Evolutionary conservation across 768 basidiomycete genomes (phyloP).

Genomic region (Russula compacta): DNA sequence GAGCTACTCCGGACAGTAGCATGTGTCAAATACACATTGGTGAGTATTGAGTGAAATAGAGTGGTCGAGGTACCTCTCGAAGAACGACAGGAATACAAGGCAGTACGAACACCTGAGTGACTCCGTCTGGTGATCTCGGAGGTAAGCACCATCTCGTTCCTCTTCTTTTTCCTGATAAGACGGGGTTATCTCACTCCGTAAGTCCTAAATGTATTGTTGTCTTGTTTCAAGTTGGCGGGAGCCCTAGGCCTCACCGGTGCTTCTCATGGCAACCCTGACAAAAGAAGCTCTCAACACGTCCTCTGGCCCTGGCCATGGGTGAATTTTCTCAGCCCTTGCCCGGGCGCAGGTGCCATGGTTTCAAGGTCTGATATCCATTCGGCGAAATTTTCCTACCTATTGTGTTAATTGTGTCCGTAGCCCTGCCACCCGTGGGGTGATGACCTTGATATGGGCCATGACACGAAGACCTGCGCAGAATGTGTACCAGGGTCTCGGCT

Average conservation of each 20-base stretch:
- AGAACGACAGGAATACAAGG: neutral
- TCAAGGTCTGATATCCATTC: neutral
- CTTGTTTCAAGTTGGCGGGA: neutral
- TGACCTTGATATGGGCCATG: neutral
- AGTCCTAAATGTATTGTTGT: neutral
- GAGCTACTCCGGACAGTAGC: neutral
- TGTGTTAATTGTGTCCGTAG: neutral
- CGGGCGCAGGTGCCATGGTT: neutral
- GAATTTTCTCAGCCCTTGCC: neutral
- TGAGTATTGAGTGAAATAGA: neutral
- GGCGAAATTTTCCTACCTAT: neutral
- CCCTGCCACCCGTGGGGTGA: neutral
- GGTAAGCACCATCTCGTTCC: neutral
- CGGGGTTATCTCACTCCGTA: neutral
- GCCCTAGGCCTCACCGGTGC: neutral
- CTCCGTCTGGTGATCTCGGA: neutral
- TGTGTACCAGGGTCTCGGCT: neutral
- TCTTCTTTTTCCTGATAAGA: neutral
- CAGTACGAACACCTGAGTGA: neutral
- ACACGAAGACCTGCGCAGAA: neutral
- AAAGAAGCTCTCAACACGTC: neutral
- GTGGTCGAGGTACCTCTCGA: neutral
- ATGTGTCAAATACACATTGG: neutral
- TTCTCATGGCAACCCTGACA: neutral
- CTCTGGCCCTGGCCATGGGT: neutral